Base-by-base conservation (phyloP, 1,139 yeast genomes). In the Wickerhamomyces sp. region DNA sequence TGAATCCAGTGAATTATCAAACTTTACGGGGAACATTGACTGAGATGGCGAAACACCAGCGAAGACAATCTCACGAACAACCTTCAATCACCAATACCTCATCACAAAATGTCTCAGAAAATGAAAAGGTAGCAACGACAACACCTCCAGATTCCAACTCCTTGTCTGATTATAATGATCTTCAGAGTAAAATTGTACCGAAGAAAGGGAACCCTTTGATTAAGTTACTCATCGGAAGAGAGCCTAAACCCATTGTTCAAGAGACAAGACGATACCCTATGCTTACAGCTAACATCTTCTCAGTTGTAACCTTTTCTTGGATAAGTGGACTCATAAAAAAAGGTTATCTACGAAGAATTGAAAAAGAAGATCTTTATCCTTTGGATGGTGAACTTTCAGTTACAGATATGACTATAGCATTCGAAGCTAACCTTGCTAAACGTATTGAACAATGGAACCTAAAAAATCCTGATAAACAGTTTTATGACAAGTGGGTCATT, bases 291-390 rank as follows among this genome's bases (percentile, higher is more conserved):
- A 70, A 65, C 40, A 34, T 60, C 15, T 32, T 72, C 12, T 62
- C 63, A 5, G 50, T 55, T 28, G 15, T 63, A 0, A 60, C 67
- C 25, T 72, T 71, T 47, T 51, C 58, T 47, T 72, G 76, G 75
- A 51, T 68, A 19, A 39, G 49, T 7, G 69, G 72, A 1, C 36
- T 72, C 10, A 51, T 71, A 46, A 60, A 56, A 31, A 63, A 60
- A 2, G 78, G 78, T 0, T 74, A 72, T 47, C 56, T 61, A 28
- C 59, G 78, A 54, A 68, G 76, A 19, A 42, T 73, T 12, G 65
- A 61, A 36, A 61, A 68, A 4, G 58, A 62, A 28, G 78, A 74
- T 48, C 49, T 73, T 39, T 71, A 59, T 45, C 42, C 49, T 9
- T 49, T 72, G 10, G 58, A 59, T 3, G 63, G 64, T 20, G 63